These are phyloP conservation scores for Yamadazyma phyllophila DNA, from an alignment of 805 yeast genomes.

Conservation along the genomic window DNA sequence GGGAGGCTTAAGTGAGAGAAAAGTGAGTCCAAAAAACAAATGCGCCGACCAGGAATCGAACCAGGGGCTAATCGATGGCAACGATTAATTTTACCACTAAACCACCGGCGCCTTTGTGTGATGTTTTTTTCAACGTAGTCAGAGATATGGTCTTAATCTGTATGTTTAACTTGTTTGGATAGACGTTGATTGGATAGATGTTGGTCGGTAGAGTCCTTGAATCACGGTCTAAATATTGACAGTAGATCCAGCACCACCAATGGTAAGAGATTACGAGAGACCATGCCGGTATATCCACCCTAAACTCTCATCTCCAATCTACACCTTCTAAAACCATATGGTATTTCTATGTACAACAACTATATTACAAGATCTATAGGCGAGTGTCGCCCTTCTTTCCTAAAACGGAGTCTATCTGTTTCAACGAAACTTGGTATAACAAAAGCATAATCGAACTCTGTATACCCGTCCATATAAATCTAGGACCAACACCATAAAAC, in stretches of 20 bases:
- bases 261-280: no score
- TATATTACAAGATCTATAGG: conserved; percentile 5
- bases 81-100: conserved; percentile 10
- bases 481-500: conserved; percentile 94
- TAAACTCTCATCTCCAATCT: no score
- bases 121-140: neutral
- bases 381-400: neutral
- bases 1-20: neutral
- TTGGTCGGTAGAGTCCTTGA: no score
- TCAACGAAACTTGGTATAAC: conserved; percentile 76
- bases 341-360: conserved; percentile 3
- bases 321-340: no score
- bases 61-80: conserved; percentile 11
- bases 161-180: no score
- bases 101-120: conserved; percentile 4
- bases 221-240: no score
- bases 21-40: conserved; percentile 2
- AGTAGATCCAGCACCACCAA: no score
- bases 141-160: no score
- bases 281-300: no score
- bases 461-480: conserved; percentile 93
- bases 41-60: conserved; percentile 10
- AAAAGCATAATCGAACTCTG: conserved; percentile 94
- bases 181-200: no score
- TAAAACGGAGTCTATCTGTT: conserved; percentile 34